A percentile compares a stretch with the other conserved stretches of the same genome.
These are phyloP conservation scores for Lenzites betulinus DNA, from an alignment of 768 basidiomycete species.

Conservation along the genomic window DNA sequence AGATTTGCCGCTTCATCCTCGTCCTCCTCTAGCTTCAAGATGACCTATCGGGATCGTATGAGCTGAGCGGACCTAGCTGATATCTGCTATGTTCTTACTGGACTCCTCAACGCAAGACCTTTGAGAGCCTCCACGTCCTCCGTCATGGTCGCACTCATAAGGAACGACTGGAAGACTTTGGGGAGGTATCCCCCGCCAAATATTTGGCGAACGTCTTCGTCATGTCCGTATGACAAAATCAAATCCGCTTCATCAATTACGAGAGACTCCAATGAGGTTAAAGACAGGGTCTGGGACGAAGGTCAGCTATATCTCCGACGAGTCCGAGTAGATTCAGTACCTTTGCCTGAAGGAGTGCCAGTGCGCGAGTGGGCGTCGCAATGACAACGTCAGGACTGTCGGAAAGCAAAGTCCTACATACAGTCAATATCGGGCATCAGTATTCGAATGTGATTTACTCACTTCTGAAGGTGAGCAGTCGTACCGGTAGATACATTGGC, in stretches of 20 bases:
- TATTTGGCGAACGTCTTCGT: constrained; percentile 80
- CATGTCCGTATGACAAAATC: constrained; percentile 94
- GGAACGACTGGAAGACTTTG: constrained; percentile 84
- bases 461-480: constrained; percentile 73
- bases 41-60: constrained; percentile 51
- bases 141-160: constrained; percentile 98
- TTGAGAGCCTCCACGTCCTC: constrained; percentile 93
- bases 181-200: constrained; percentile 72
- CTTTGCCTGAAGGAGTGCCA: constrained; percentile 71
- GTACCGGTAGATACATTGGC: constrained; percentile 80
- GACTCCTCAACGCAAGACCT: constrained; percentile 82
- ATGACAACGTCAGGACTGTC: constrained; percentile 82
- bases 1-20: constrained; percentile 81
- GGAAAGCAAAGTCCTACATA: constrained; percentile 50
- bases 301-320: background rate
- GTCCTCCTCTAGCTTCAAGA: constrained; percentile 85
- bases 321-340: constrained; percentile 35
- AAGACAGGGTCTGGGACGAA: constrained; percentile 54
- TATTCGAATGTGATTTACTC: constrained; percentile 18
- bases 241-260: constrained; percentile 98
- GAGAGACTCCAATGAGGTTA: constrained; percentile 74
- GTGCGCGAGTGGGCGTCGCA: constrained; percentile 72
- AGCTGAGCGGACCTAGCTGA: background rate
- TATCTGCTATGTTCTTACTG: constrained; percentile 52
- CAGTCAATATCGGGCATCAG: background rate